Evolutionary conservation across 441 rosid species (phyloP).

Genomic region (Croton laevigatus): DNA sequence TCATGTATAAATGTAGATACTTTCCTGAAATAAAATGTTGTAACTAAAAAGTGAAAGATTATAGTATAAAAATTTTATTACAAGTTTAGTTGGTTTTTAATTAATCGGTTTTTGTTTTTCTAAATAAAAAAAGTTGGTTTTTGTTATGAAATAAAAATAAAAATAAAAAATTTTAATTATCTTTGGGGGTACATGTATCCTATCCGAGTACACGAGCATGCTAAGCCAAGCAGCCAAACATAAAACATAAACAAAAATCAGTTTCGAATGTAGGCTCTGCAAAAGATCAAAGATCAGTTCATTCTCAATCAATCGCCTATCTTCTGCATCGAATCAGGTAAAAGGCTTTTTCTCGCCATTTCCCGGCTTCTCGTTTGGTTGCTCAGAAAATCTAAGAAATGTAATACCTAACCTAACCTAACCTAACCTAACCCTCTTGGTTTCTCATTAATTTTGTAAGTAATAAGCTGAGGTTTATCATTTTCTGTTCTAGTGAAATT

Average conservation of each 20-base stretch:
- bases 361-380: conserved; percentile 7
- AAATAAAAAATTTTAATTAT: too few species aligned
- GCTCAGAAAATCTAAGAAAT: conserved; percentile 8
- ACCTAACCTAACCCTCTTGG: not conserved
- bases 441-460: not conserved
- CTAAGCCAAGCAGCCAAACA: conserved; percentile 12
- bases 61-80: too few species aligned
- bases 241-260: not conserved
- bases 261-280: not conserved
- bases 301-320: not conserved
- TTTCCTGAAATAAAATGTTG: too few species aligned
- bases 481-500: not conserved
- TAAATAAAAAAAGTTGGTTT: too few species aligned
- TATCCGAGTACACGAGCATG: not conserved
- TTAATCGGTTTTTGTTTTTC: too few species aligned
- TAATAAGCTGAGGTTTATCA: not conserved
- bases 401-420: not conserved
- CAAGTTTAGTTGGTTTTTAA: too few species aligned
- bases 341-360: not conserved
- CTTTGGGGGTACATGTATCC: too few species aligned
- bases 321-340: not conserved
- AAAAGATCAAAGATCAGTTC: not conserved
- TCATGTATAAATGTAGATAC: too few species aligned
- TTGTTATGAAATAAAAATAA: too few species aligned
- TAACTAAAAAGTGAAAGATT: too few species aligned